A percentile compares a stretch with the other conserved stretches of the same genome.
These are phyloP conservation scores for Boletus rubescentipes DNA, from an alignment of 768 basidiomycete species.

Conservation along the genomic window DNA sequence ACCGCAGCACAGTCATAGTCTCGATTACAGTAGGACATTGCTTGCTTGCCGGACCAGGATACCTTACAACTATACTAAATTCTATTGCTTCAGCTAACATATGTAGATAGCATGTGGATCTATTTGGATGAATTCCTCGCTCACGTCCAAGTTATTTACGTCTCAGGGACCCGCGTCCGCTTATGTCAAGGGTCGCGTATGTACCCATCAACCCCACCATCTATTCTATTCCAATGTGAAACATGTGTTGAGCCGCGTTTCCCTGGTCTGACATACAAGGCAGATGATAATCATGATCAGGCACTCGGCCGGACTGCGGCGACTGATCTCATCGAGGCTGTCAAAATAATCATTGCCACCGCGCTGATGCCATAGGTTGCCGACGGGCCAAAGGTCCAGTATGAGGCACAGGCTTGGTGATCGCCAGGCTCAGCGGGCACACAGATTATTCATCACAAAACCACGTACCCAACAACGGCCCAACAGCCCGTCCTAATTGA, in stretches of 20 bases:
- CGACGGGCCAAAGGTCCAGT: slow-evolving; percentile 87
- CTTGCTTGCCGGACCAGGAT: slow-evolving; percentile 15
- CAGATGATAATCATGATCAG: slow-evolving; percentile 13
- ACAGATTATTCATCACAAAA: neutral
- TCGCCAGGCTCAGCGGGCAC: slow-evolving; percentile 11
- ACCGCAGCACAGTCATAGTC: slow-evolving; percentile 21
- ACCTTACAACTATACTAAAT: slow-evolving; percentile 29
- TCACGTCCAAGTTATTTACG: slow-evolving; percentile 14
- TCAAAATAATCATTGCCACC: slow-evolving; percentile 61
- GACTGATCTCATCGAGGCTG: slow-evolving; percentile 54
- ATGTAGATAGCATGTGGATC: slow-evolving; percentile 20
- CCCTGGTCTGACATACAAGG: neutral
- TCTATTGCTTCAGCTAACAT: slow-evolving; percentile 34
- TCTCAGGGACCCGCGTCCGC: neutral
- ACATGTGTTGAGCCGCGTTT: neutral
- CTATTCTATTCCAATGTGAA: slow-evolving; percentile 5
- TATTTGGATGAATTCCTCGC: slow-evolving; percentile 11
- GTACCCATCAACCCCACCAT: neutral
- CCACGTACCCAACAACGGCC: slow-evolving; percentile 79
- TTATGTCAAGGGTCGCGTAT: slow-evolving; percentile 1
- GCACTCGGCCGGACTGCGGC: slow-evolving; percentile 16
- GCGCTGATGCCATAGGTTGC: slow-evolving; percentile 69
- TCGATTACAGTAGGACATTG: slow-evolving; percentile 7
- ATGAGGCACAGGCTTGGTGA: slow-evolving; percentile 71
- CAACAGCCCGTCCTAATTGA: slow-evolving; percentile 90